Conservation (phyloP, 306 rosid genomes). For the Cercis canadensis region DNA sequence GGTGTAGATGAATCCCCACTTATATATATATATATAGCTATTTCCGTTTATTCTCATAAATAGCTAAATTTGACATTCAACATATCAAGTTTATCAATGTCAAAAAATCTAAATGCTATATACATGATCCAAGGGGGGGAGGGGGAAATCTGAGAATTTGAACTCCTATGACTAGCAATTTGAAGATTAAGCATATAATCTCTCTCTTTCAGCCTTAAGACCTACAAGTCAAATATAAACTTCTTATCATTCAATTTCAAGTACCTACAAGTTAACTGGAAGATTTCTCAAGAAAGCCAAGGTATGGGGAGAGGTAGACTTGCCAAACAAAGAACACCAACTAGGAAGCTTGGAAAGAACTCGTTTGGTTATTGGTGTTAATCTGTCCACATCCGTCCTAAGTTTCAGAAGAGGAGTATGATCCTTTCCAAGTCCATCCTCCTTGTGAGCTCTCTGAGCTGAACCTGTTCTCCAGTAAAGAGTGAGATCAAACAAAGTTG, state of each 20-base stretch:
- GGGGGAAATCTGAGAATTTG: slow-evolving; percentile 17
- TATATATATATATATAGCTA: no score
- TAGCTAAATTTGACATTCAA: neutral
- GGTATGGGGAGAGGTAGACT: slow-evolving; percentile 82
- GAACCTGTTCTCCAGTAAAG: slow-evolving; percentile 67
- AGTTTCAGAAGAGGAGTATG: slow-evolving; percentile 69
- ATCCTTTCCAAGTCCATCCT: slow-evolving; percentile 26
- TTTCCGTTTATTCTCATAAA: no score
- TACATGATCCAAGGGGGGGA: neutral
- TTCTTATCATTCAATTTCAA: slow-evolving; percentile 15
- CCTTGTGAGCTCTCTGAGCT: slow-evolving; percentile 9
- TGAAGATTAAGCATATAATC: slow-evolving; percentile 12
- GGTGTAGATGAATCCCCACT: no score
- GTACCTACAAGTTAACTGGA: slow-evolving; percentile 59
- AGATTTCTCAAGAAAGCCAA: slow-evolving; percentile 76
- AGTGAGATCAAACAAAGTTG: slow-evolving; percentile 58
- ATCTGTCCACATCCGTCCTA: slow-evolving; percentile 70
- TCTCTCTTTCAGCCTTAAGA: neutral
- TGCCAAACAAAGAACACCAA: slow-evolving; percentile 94
- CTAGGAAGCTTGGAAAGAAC: slow-evolving; percentile 76
- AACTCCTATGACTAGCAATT: slow-evolving; percentile 20
- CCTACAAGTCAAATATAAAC: neutral
- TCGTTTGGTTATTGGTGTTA: slow-evolving; percentile 62
- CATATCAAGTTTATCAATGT: neutral
- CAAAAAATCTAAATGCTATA: neutral